Conservation (phyloP, 768 basidiomycete genomes). For the Infundibulicybe gibba region DNA sequence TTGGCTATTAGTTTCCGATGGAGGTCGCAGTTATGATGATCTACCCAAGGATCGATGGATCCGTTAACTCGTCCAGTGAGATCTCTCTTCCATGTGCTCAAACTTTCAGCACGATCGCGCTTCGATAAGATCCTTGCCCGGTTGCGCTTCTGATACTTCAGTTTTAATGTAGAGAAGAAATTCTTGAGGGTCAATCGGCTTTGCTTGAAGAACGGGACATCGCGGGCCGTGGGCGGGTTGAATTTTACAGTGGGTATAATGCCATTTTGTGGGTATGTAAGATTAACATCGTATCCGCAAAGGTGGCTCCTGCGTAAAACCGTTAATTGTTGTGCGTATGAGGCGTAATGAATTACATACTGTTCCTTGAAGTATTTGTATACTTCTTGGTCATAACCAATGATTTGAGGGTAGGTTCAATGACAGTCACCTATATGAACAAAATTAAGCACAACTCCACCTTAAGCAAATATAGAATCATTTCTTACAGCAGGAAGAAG, state of each 20-base stretch:
- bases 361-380: constrained; percentile 67
- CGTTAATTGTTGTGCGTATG: not conserved
- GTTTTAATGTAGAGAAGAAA: constrained; percentile 15
- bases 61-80: constrained; percentile 46
- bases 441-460: constrained; percentile 1
- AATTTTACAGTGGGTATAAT: constrained; percentile 42
- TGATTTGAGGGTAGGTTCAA: constrained; percentile 77
- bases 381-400: constrained; percentile 65
- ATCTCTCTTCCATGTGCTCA: constrained; percentile 42
- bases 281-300: constrained; percentile 63
- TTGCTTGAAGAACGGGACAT: constrained; percentile 25
- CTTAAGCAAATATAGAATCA: not conserved
- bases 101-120: constrained; percentile 18
- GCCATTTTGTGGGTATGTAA: constrained; percentile 65
- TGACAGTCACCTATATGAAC: constrained; percentile 39
- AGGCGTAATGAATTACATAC: constrained; percentile 33
- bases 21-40: constrained; percentile 5
- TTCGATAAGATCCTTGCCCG: constrained; percentile 9
- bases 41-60: constrained; percentile 53
- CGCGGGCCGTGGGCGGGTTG: constrained; percentile 27
- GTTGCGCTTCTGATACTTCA: constrained; percentile 17
- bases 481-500: constrained; percentile 51
- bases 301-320: constrained; percentile 41
- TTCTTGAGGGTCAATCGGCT: constrained; percentile 9
- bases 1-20: constrained; percentile 1